Evolutionary conservation across 1,284 basidiomycete genomes (phyloP).

Genomic region (Sanghuangporus baumii): DNA sequence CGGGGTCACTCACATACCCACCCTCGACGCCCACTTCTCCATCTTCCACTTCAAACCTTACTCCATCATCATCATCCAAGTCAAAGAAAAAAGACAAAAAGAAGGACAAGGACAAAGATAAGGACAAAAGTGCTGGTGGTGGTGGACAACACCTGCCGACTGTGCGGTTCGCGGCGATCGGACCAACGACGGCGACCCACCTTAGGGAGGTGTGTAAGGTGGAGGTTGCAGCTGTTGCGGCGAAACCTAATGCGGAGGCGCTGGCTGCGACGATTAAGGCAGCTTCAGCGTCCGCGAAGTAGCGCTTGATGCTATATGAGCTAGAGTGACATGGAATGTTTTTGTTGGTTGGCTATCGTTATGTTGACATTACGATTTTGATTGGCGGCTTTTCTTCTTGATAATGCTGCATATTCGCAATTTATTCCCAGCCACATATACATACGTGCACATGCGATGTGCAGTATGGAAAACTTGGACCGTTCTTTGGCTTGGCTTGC

Average conservation of each 20-base stretch:
- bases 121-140: background rate
- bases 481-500: too few species aligned
- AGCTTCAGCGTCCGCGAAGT: background rate
- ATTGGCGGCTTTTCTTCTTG: too few species aligned
- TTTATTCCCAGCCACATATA: too few species aligned
- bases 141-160: slow-evolving; percentile 6
- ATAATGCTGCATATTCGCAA: too few species aligned
- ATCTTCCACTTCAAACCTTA: background rate
- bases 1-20: background rate
- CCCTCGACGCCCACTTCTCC: background rate
- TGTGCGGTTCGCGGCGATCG: slow-evolving; percentile 53
- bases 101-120: slow-evolving; percentile 1
- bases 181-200: slow-evolving; percentile 55
- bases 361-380: too few species aligned
- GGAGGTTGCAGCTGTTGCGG: slow-evolving; percentile 46
- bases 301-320: background rate
- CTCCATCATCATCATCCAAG: background rate
- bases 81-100: slow-evolving; percentile 4
- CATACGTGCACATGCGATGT: too few species aligned
- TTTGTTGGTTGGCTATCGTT: too few species aligned
- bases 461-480: too few species aligned
- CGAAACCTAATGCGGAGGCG: slow-evolving; percentile 50
- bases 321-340: too few species aligned
- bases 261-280: slow-evolving; percentile 35
- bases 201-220: slow-evolving; percentile 41